Evolutionary conservation across 768 basidiomycete species (phyloP), one percentile per base, ranked within the genome.

Genomic region (Podaxis rugospora): DNA sequence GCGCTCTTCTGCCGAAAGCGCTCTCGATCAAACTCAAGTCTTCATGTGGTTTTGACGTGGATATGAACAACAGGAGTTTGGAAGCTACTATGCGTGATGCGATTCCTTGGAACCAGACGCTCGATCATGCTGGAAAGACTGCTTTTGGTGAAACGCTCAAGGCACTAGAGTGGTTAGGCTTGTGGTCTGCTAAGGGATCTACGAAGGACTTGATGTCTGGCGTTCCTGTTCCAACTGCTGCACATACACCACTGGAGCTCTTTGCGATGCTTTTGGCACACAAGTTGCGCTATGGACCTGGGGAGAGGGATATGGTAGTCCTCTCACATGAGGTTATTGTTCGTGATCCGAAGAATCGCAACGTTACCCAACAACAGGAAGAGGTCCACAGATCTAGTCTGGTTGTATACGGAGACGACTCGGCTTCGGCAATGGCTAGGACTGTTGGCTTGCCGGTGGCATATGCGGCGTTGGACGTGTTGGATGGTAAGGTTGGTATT

Each of bases 361-460:
- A 51, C 9, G 37, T 46, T 16, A 63, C 7, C 7, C 47, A 25
- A 16, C 61, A 71, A 21, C 21, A 71, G 39, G 77, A 80, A 65
- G 79, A 86, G 64, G 79, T 85, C 35, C 82, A 93, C 64, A 87
- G 84, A 10, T 90, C 91, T 6, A 80, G 83, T 23, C 70, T 94
- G 13, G 75, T 88, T 23, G 74, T 80, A 35, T 89, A 88, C 65
- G 93, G 79, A 40, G 52, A 71, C 21, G 54, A 64, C 1, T 69
- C 67, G 0, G 82, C 80, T 2, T 89, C 90, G 0, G 95, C 95
- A 4, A 97, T 97, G 95, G 84, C 93, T n/a, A 79, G 86, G 32
- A 92, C 90, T 2, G 95, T 97, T 16, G 94, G 94, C 3, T 73
- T 95, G 49, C 95, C 95, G 0, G 84, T 95, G 5, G 95, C 91